These are phyloP conservation scores for Leccinum pellstonianum DNA, from an alignment of 768 basidiomycete species.

Conservation along the genomic window DNA sequence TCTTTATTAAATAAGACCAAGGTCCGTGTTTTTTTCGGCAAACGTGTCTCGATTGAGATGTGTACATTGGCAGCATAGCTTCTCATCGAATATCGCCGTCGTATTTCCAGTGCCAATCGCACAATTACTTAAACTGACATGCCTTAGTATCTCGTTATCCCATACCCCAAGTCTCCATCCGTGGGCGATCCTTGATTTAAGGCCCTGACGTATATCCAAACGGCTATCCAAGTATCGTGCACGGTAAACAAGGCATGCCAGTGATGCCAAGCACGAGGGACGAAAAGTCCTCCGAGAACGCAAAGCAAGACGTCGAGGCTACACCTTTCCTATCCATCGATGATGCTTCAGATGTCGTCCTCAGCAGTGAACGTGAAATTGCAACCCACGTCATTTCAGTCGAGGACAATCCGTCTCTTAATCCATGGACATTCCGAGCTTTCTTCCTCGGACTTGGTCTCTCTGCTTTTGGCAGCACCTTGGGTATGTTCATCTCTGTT, in stretches of 20 bases:
- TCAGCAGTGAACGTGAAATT: conserved; percentile 45
- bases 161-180: background rate
- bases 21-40: background rate
- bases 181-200: background rate
- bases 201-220: too few species aligned
- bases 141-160: background rate
- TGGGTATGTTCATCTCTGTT: background rate
- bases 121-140: background rate
- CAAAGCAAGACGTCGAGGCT: conserved; percentile 34
- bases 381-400: conserved; percentile 40
- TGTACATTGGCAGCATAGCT: background rate
- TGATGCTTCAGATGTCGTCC: conserved; percentile 19
- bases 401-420: conserved; percentile 1
- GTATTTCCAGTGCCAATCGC: background rate
- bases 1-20: background rate
- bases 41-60: background rate
- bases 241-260: background rate
- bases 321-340: conserved; percentile 2
- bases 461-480: background rate
- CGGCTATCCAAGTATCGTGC: background rate
- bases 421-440: background rate
- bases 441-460: background rate
- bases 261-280: background rate
- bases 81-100: background rate
- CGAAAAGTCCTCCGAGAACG: conserved; percentile 10